Base-by-base conservation (phyloP, 352 stramenopile species). In the Globisporangium solare region DNA sequence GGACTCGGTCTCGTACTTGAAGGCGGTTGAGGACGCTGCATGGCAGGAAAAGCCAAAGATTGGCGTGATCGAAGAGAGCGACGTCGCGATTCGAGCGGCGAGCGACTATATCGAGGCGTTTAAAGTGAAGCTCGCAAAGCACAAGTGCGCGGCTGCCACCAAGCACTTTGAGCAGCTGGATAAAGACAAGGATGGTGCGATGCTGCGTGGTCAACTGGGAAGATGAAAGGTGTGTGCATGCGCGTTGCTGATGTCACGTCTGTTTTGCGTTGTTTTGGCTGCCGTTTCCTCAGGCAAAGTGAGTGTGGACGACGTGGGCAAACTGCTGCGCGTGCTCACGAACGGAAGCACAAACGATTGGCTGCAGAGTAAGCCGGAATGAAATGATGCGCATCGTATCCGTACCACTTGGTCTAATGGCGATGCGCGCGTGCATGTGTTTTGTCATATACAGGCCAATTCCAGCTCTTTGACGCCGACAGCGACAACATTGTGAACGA, bases 111-210 rank as follows among this genome's bases (percentile, higher is more conserved):
- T 85, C 10, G 74, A 88, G 18, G 77, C 73, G 7, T 51, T 87
- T 22, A 75, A 82, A 60, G n/a, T 86, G 20, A 87, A 85, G 59
- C 63, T 90, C 21, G 73, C 67, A 13, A 74, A 70, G 32, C 76
- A 83, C 68, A 90, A 88, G 58, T 85, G 66, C 56, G 60, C 59
- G 21, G 68, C 71, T 14, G 58, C 69, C 20, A 65, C 51, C 11
- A 42, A 51, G 18, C 68, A 58, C 51, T 90, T 90, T 48, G 75
- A 76, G 43, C 61, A 76, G 21, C 55, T 90, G 35, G 79, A 88
- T 63, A 77, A 75, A 41, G 72, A 88, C 57, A 79, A 87, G 51
- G 77, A 87, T 53, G 79, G 79, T 87, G 57, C 46, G 64, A 17
- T 24, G 24, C 39, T 21, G 17, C 27, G 27, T 6, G 3, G 10